Evolutionary conservation across 2,329 filamentous ascomycete genomes (phyloP), one percentile per base, ranked within the genome.

Genomic region (Ophiognomonia clavigignenti-juglandacearum): DNA sequence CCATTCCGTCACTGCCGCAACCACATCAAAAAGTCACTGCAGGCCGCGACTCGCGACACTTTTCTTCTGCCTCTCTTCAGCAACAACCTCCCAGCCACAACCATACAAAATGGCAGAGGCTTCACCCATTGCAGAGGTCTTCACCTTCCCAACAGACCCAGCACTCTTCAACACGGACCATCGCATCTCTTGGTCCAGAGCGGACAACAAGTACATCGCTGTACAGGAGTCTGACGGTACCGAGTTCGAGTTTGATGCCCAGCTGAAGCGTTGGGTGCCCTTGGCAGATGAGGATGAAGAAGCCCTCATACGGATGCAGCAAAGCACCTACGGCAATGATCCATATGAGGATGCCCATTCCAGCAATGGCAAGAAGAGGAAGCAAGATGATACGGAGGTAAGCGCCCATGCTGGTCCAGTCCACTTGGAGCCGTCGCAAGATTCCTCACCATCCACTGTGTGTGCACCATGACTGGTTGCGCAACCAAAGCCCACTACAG

Each of bases 181-280:
- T 23, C 86, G 91, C 57, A 87, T 96, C 60, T 92, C 88, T 6
- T 95, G 85, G 69, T 92, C 88, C n/a, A 86, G 80, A 62, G 74
- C 88, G 52, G 85, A 92, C 66, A 76, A 82, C 60, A 92, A 89
- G 62, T 92, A 85, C 69, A 80, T 93, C 44, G 81, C 93, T 7
- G 90, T 95, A 52, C 85, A 88, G 48, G 87, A 90, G 39, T 52
- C 50, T 39, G 83, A 93, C 61, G 89, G 88, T 43, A 78, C 82
- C 52, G 91, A 96, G 64, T 95, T 85, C 69, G 86, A 91, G 63
- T 96, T 85, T 69, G 83, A 95, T 65, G 68, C 77, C 41, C 75
- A 73, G 42, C 68, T 83, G 56, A 83, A 80, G 68, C 78, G 81
- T 66, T 96, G 91, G 91, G 75, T 89, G 45, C 84, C 82, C 55